phyloP scores from a whole-genome alignment of 805 yeast species.

The Candida koratica region DNA sequence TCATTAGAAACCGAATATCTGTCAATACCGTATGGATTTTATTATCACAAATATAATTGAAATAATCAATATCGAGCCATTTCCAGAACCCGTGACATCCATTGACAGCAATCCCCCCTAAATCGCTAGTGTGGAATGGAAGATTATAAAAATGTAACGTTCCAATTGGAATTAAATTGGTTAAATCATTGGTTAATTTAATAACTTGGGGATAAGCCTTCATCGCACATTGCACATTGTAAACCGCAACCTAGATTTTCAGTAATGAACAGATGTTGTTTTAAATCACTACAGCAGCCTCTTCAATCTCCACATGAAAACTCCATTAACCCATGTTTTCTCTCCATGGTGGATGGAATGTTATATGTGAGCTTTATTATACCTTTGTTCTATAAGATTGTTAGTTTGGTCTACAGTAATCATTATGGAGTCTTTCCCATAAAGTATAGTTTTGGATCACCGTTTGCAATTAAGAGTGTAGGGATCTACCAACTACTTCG shows the following conservation, averaged over 20 bases:
- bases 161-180: constrained; percentile 46
- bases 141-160: constrained; percentile 39
- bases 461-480: constrained; percentile 16
- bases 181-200: constrained; percentile 37
- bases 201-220: constrained; percentile 10
- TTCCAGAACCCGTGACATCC: constrained; percentile 37
- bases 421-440: constrained; percentile 17
- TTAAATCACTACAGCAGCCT: no score
- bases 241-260: no score
- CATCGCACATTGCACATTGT: no score
- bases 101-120: constrained; percentile 24
- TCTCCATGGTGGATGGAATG: constrained; percentile 14
- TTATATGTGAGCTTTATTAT: constrained; percentile 10
- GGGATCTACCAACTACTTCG: constrained; percentile 19
- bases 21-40: constrained; percentile 24
- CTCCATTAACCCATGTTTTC: constrained; percentile 29
- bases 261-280: background rate
- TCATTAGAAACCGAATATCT: constrained; percentile 43
- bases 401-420: constrained; percentile 12
- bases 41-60: constrained; percentile 16
- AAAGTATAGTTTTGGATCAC: constrained; percentile 19
- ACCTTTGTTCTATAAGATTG: constrained; percentile 14
- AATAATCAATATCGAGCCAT: constrained; percentile 52
- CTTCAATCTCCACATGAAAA: constrained; percentile 22
- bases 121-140: constrained; percentile 37